A percentile compares a stretch with the other conserved stretches of the same genome.
Evolutionary conservation across 495 filamentous ascomycete genomes (phyloP).

Genomic region (Schizothecium vesticola): DNA sequence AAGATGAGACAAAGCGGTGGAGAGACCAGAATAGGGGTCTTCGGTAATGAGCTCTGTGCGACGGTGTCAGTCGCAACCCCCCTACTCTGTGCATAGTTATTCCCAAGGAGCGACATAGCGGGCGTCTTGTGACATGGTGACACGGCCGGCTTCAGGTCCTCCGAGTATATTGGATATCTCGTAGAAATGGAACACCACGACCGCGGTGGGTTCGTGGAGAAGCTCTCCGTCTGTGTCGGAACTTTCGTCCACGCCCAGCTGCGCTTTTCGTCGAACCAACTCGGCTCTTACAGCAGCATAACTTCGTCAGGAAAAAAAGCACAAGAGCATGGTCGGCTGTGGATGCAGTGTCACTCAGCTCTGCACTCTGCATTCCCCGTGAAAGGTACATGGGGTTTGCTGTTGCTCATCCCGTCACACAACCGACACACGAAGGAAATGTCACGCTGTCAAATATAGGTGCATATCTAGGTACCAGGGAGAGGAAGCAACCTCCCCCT

Average conservation of each 20-base stretch:
- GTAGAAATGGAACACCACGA: neutral
- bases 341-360: neutral
- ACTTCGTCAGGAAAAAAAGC: neutral
- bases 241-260: neutral
- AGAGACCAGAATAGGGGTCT: neutral
- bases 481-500: neutral
- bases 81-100: no score
- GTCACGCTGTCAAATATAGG: neutral
- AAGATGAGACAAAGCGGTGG: neutral
- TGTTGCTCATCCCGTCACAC: neutral
- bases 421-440: neutral
- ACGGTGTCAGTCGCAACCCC: neutral
- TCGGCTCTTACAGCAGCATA: neutral
- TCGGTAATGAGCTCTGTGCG: neutral
- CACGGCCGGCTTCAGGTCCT: neutral
- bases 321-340: neutral
- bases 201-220: neutral
- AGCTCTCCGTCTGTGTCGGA: neutral
- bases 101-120: neutral
- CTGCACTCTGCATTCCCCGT: neutral
- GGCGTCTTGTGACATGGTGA: neutral
- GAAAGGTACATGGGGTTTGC: neutral
- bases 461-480: neutral
- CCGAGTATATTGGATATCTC: neutral
- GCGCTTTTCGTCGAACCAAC: no score